Percentiles rank a stretch among this genome's conserved stretches.
Conservation (phyloP, 73 alveolate genomes). For the Paramecium octaurelia region DNA sequence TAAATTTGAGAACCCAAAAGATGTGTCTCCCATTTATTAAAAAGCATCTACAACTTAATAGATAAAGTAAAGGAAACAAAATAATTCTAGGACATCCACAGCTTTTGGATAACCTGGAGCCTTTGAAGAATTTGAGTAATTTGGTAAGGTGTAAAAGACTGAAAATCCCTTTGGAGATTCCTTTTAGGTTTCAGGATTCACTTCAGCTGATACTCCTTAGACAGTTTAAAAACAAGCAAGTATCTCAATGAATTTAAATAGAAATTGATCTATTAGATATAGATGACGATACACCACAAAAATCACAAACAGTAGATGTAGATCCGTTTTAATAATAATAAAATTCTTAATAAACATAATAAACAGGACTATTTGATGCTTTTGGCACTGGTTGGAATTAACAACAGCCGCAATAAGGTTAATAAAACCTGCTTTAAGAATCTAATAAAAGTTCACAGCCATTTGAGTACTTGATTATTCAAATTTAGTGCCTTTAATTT, state of each 20-base stretch:
- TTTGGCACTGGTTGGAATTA: neutral
- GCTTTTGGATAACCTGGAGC: neutral
- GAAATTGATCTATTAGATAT: conserved; percentile 19
- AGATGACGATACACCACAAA: neutral
- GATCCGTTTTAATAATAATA: neutral
- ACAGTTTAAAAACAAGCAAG: neutral
- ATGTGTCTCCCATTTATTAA: neutral
- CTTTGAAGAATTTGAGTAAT: conserved; percentile 24
- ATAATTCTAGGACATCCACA: neutral
- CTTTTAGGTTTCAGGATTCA: neutral
- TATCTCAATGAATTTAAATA: neutral
- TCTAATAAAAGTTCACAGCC: neutral
- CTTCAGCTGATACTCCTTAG: neutral
- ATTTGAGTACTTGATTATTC: neutral
- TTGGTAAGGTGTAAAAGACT: neutral
- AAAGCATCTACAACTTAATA: neutral
- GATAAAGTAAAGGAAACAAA: neutral
- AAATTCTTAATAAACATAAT: neutral
- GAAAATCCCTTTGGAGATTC: neutral
- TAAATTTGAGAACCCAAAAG: neutral
- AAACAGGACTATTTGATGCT: neutral
- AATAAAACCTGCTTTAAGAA: neutral
- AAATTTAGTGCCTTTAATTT: neutral
- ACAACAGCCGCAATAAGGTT: neutral
- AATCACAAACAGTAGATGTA: neutral